Conservation (phyloP, 345 rosid genomes). For the Odontarrhena argentea region DNA sequence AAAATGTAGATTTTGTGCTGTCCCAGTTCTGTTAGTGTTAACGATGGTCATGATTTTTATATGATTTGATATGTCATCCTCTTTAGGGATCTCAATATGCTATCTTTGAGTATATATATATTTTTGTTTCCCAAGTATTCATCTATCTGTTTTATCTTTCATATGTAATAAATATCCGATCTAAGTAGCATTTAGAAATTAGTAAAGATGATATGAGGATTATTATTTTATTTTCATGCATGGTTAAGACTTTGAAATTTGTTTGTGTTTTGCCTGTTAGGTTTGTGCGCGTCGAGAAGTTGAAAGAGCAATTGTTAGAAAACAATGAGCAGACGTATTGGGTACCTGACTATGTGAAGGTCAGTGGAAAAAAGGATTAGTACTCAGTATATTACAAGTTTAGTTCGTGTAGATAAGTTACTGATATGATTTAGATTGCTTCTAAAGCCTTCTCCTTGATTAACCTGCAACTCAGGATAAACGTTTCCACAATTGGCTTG, state of each 20-base stretch:
- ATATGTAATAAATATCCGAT: constrained; percentile 4
- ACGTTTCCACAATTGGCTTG: constrained; percentile 98
- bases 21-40: background rate
- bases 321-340: constrained; percentile 86
- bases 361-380: constrained; percentile 30
- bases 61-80: background rate
- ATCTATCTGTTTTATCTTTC: constrained; percentile 6
- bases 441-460: constrained; percentile 21
- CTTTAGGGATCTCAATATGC: background rate
- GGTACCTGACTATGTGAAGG: constrained; percentile 99
- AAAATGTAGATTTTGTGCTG: constrained; percentile 4
- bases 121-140: constrained; percentile 21
- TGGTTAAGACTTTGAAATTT: constrained; percentile 24
- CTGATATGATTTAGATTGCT: constrained; percentile 6
- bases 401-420: constrained; percentile 16
- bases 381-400: constrained; percentile 11
- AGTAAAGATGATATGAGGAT: constrained; percentile 9
- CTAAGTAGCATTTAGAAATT: background rate
- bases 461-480: constrained; percentile 62
- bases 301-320: constrained; percentile 79
- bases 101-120: constrained; percentile 12
- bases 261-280: constrained; percentile 43
- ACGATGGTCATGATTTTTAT: background rate
- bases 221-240: constrained; percentile 15
- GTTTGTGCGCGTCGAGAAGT: constrained; percentile 87